These are phyloP conservation scores for Gynochthodes officinalis DNA, from an alignment of 257 asterid species.

Conservation along the genomic window DNA sequence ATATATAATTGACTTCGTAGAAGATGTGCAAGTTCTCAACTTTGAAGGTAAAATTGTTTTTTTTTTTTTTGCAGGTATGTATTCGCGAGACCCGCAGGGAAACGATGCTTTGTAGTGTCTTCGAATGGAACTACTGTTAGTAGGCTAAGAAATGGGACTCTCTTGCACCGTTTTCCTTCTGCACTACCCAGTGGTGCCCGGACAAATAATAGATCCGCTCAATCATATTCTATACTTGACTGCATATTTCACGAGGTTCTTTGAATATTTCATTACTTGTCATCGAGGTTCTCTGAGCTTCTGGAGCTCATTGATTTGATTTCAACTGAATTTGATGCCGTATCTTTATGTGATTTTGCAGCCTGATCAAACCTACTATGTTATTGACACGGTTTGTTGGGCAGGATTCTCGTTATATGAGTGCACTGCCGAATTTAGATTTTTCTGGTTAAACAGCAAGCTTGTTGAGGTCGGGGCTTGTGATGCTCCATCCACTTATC, in stretches of 20 bases:
- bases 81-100: slow-evolving; percentile 89
- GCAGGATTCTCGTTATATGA: slow-evolving; percentile 80
- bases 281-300: background rate
- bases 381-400: slow-evolving; percentile 91
- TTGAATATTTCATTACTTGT: slow-evolving; percentile 1
- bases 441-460: slow-evolving; percentile 86
- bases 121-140: slow-evolving; percentile 77
- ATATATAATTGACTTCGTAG: too few species aligned
- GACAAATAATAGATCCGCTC: slow-evolving; percentile 58
- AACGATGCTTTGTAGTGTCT: slow-evolving; percentile 88
- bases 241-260: slow-evolving; percentile 95
- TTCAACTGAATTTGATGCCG: background rate
- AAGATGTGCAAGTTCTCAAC: background rate
- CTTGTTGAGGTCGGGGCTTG: slow-evolving; percentile 76
- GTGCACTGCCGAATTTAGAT: slow-evolving; percentile 89
- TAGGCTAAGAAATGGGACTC: slow-evolving; percentile 75
- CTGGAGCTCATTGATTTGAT: background rate
- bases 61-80: slow-evolving; percentile 57
- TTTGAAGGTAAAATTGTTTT: background rate
- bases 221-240: slow-evolving; percentile 84
- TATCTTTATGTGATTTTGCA: slow-evolving; percentile 33
- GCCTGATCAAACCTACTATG: slow-evolving; percentile 84
- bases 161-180: slow-evolving; percentile 90
- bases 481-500: slow-evolving; percentile 68
- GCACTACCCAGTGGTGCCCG: slow-evolving; percentile 81